Evolutionary conservation across 306 rosid genomes (phyloP), one percentile per base, ranked within the genome.

Genomic region (Abrus pulchellus): DNA sequence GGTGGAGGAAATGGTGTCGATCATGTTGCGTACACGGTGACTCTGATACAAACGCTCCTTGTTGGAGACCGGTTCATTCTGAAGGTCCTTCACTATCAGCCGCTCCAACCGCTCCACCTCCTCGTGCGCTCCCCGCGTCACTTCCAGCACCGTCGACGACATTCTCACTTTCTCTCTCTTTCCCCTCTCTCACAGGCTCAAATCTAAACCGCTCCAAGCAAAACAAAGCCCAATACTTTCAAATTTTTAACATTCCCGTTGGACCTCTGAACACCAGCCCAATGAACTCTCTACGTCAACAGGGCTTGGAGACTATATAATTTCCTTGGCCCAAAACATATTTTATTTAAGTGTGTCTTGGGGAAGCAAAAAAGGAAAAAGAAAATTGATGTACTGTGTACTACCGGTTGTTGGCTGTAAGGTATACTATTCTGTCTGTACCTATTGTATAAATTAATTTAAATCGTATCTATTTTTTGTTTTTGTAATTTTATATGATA

Each of bases 111-210:
- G 86, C 90, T 93, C 99, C 27, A 90, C 99, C 77, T 95, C 98
- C 92, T 95, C 99, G 83, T 95, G 98, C 6, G 93, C 85, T 1
- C 94, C 87, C 48, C 99, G 92, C 47, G 97, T 95, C 82, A 89
- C 91, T 85, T 95, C 99, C 77, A 95, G 92, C 48, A 95, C 86
- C 73, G 99, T 95, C 83, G 99, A 95, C 82, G 98, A 95, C 99
- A 95, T 94, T 73, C 54, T 88, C 82, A 53, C 83, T 78, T 66
- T 30, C 36, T 20, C 54, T 65, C 61, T 6, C 5, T 12, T 54
- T 54, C 9, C 1, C 52, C 9, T 68, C 10, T 7, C 48, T 50
- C 14, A 27, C 65, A 36, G 5, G 2, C 40, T 36, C 40, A 7
- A 72, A 2, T 32, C 28, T 9, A 28, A 57, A 59, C 36, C 38